Base-by-base conservation (phyloP, 169 alveolate species). In the Condylostoma magnum region DNA sequence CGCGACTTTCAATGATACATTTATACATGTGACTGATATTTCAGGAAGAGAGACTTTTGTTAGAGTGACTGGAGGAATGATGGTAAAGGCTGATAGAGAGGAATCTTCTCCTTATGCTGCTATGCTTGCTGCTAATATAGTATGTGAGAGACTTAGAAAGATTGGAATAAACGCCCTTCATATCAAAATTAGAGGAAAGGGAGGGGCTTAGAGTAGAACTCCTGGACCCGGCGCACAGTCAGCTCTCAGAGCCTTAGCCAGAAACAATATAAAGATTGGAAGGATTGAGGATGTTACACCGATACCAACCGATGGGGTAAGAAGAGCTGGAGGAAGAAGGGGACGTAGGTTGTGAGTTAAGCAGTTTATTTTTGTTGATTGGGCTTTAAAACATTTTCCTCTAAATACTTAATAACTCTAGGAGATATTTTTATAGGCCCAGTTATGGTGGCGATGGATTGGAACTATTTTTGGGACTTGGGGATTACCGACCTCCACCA, bases 221-320 rank as follows among this genome's bases (percentile, higher is more conserved):
- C 99, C 99, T 33, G 99, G 99, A 30, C 99, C 99, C 53, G 99
- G 99, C 6, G 99, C 99, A 8, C 99, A 98, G 87, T 85, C 99
- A 51, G 99, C 99, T 31, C 90, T 98, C 65, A 92, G 99, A 81
- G 99, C 99, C 27, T 94, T 98, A 54, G 99, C 99, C 50, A 99
- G 99, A 84, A 87, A 97, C 46, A 99, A 99, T 55, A 84, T 98
- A 80, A 96, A 95, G 84, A 98, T 98, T 73, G 99, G 99, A 56
- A 97, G 99, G 89, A 97, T 98, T 70, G 99, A 98, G 89, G 99
- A 98, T 81, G 99, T 97, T 69, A 98, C 99, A 37, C 99, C 99
- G 57, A 97, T 97, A 74, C 99, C 99, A 44, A 97, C 99, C 37
- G 99, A 98, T 83, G 90, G 97, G 72, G 97, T 99, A 56, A 96